A percentile compares a stretch with the other conserved stretches of the same genome.
Evolutionary conservation across 805 yeast genomes (phyloP).

Genomic region (Vanderwaltozyma tropicalis): DNA sequence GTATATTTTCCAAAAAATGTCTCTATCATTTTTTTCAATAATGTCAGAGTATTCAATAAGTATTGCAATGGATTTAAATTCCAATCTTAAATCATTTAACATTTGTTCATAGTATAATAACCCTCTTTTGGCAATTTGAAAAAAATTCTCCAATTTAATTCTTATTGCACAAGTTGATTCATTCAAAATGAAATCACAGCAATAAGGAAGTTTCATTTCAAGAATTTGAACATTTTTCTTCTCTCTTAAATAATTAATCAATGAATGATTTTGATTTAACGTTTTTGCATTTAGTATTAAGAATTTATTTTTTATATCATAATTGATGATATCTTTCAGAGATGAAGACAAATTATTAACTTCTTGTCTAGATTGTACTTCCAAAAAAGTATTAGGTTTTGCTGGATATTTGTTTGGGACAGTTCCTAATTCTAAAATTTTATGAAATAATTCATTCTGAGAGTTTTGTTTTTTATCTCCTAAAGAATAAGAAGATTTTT

Average conservation of each 20-base stretch:
- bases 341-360: neutral
- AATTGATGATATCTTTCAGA: neutral
- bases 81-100: slow-evolving; percentile 4
- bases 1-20: slow-evolving; percentile 18
- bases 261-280: slow-evolving; percentile 6
- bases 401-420: no score
- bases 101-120: slow-evolving; percentile 8
- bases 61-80: slow-evolving; percentile 11
- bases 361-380: no score
- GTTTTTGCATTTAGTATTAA: slow-evolving; percentile 9
- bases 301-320: neutral
- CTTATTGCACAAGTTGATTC: slow-evolving; percentile 11
- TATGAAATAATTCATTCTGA: no score
- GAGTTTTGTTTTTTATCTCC: no score
- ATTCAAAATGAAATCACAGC: slow-evolving; percentile 17
- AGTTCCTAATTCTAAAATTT: no score
- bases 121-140: slow-evolving; percentile 8
- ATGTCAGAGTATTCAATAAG: slow-evolving; percentile 9
- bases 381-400: no score
- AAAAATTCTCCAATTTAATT: slow-evolving; percentile 12
- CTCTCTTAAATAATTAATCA: slow-evolving; percentile 5
- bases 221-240: slow-evolving; percentile 4
- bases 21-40: slow-evolving; percentile 9
- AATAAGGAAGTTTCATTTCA: slow-evolving; percentile 5
- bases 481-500: no score